These are phyloP conservation scores for Leccinum imitatum DNA, from an alignment of 768 basidiomycete species.

Conservation along the genomic window DNA sequence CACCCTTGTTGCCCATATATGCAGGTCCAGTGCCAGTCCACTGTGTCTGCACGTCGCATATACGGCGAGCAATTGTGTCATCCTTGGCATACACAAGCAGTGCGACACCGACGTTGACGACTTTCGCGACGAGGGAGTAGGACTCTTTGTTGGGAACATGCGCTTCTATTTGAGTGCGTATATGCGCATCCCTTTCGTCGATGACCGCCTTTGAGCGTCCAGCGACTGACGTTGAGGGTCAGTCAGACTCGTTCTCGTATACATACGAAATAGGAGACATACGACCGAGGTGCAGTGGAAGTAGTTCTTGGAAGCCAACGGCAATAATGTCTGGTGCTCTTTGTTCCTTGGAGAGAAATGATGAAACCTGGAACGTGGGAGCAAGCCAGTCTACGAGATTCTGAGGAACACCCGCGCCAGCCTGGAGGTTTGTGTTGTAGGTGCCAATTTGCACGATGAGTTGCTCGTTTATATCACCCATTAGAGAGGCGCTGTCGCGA, in stretches of 20 bases:
- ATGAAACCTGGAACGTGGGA: constrained; percentile 76
- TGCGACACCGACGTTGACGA: constrained; percentile 85
- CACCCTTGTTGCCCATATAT: constrained; percentile 94
- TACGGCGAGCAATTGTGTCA: constrained; percentile 55
- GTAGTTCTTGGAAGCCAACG: constrained; percentile 91
- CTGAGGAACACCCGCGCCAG: constrained; percentile 68
- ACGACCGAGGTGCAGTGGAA: constrained; percentile 88
- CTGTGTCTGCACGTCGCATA: constrained; percentile 66
- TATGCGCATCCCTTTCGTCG: constrained; percentile 65
- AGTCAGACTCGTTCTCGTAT: constrained; percentile 5
- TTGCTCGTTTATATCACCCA: constrained; percentile 23
- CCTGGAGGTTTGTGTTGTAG: constrained; percentile 92
- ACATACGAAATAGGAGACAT: constrained; percentile 37
- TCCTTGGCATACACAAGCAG: constrained; percentile 85
- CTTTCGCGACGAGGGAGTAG: constrained; percentile 76
- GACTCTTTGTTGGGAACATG: constrained; percentile 70
- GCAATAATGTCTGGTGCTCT: constrained; percentile 84
- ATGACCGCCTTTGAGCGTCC: constrained; percentile 74
- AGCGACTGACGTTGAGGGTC: constrained; percentile 51
- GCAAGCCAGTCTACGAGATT: constrained; percentile 91
- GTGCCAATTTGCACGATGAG: constrained; percentile 79
- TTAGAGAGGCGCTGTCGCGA: background rate
- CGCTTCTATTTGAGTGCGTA: constrained; percentile 69
- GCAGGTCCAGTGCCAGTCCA: constrained; percentile 74
- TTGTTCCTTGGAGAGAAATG: constrained; percentile 60